Conservation (phyloP, 2,329 filamentous ascomycete species). For the Huntiella omanensis region DNA sequence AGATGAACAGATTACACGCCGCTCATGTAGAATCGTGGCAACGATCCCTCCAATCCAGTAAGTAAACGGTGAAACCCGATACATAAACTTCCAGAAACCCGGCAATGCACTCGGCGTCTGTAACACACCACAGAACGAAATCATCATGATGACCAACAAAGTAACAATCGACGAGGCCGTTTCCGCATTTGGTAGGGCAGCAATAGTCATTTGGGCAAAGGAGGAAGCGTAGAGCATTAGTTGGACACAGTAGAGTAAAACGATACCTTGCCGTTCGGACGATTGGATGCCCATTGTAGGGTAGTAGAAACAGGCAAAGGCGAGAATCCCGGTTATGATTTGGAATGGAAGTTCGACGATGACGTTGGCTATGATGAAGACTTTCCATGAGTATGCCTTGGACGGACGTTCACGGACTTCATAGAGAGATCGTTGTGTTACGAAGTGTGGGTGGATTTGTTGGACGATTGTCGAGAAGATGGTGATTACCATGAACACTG, state of each 20-base stretch:
- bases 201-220: constrained; percentile 57
- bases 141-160: constrained; percentile 36
- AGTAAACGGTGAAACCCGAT: constrained; percentile 46
- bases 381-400: constrained; percentile 59
- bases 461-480: constrained; percentile 54
- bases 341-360: constrained; percentile 57
- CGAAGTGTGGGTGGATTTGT: constrained; percentile 57
- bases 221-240: constrained; percentile 55
- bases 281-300: constrained; percentile 31
- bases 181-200: constrained; percentile 48
- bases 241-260: constrained; percentile 44
- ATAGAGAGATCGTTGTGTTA: constrained; percentile 55
- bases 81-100: constrained; percentile 65
- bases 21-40: constrained; percentile 40
- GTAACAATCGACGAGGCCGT: constrained; percentile 47
- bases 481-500: constrained; percentile 56
- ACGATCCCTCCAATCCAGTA: constrained; percentile 53
- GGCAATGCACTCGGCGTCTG: constrained; percentile 39
- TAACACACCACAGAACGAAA: constrained; percentile 47
- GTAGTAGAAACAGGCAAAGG: constrained; percentile 52
- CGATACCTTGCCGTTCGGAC: constrained; percentile 40
- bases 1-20: constrained; percentile 30
- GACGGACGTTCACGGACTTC: constrained; percentile 59
- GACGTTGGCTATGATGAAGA: constrained; percentile 53
- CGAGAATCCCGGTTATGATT: constrained; percentile 40